Evolutionary conservation across 2,329 filamentous ascomycete genomes (phyloP), one percentile per base, ranked within the genome.

Genomic region (Conoideocrella luteorostrata): DNA sequence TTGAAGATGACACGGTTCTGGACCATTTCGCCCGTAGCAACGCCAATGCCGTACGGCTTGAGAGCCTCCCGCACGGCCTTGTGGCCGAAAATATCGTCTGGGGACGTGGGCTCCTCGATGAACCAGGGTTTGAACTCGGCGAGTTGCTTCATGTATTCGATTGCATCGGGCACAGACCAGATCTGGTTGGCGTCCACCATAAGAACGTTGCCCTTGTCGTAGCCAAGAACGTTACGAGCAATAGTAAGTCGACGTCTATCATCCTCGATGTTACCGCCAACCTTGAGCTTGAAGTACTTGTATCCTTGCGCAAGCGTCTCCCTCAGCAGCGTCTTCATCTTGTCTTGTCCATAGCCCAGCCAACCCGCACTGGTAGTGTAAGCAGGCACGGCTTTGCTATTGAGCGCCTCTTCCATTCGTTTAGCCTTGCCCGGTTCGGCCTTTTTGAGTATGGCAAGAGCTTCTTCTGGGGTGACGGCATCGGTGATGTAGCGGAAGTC

Each of bases 401-500:
- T 66, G 56, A 88, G 74, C 0, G 88, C 89, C 53, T 95, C 86
- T 54, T 77, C 68, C 20, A 95, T 69, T 43, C 90, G 76, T 57
- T 79, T 69, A 28, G 75, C 71, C 71, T 95, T 95, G 30, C 80
- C 82, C 2, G 63, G 53, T 64, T 87, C 81, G 18, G 75, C 68
- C 57, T 77, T 76, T 54, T 74, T 77, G 35, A 95, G 71, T 59
- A 95, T 71, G 18, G 71, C 72, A 29, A 95, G 62, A 0, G 88
- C 88, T 64, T 95, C 89, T 32, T 88, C 83, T 0, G 86, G 87
- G 0, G 88, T 95, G 52, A 95, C 74, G n/a, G 88, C 88, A 66
- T 95, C 89, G 20, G 86, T 93, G 64, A 95, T 94, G 68, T 96
- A 95, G 39, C 89, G 77, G 71, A 95, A 96, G 68, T 95, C 90